Percentiles rank a stretch among this genome's conserved stretches.
Evolutionary conservation across 345 rosid species (phyloP).

Genomic region (Lenwebbia sp.): DNA sequence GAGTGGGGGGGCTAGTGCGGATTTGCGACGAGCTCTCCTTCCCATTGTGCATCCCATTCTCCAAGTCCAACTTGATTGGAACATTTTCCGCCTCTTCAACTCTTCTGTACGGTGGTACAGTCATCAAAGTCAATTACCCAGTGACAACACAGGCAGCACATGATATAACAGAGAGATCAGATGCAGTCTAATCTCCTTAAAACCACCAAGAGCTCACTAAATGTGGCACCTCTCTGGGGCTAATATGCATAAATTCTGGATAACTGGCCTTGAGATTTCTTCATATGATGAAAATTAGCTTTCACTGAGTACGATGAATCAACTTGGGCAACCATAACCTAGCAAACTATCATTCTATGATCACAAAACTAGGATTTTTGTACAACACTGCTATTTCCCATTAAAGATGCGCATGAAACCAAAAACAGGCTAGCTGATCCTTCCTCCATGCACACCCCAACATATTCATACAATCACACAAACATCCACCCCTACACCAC

Average conservation of each 20-base stretch:
- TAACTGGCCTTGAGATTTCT: neutral
- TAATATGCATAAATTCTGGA: neutral
- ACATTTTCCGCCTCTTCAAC: constrained; percentile 51
- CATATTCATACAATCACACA: neutral
- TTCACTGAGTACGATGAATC: neutral
- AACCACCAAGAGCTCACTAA: neutral
- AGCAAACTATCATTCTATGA: neutral
- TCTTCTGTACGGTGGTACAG: constrained; percentile 22
- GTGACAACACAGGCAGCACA: neutral
- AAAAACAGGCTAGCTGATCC: neutral
- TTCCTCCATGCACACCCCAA: neutral
- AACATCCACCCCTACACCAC: neutral
- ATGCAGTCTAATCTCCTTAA: neutral
- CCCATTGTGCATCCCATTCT: constrained; percentile 39
- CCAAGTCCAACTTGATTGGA: constrained; percentile 38
- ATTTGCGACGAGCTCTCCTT: constrained; percentile 48
- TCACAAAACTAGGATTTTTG: neutral
- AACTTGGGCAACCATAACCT: neutral
- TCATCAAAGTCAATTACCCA: neutral
- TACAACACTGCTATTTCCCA: neutral
- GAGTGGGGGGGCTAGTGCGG: constrained; percentile 94
- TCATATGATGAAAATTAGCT: neutral
- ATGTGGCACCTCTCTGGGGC: neutral
- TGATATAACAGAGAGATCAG: neutral
- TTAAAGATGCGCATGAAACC: neutral